These are phyloP conservation scores for Aurinia saxatilis DNA, from an alignment of 345 rosid genomes.

Conservation along the genomic window DNA sequence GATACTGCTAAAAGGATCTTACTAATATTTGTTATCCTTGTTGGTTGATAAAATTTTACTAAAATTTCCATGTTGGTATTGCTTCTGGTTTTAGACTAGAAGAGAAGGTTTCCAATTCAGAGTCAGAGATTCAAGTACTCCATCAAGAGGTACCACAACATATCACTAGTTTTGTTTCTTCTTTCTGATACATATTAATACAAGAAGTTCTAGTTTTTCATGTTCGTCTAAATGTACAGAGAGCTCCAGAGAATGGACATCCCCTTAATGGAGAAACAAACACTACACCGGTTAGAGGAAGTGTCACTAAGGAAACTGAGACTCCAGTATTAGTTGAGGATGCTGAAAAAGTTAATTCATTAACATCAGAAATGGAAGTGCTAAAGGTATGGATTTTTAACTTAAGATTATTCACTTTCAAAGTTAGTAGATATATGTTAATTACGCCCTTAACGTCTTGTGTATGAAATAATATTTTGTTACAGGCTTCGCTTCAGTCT, in stretches of 20 bases:
- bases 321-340: too few relatives aligned
- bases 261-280: conserved; percentile 62
- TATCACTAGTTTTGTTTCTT: neutral
- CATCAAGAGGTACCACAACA: conserved; percentile 75
- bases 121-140: conserved; percentile 96
- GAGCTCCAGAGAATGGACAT: conserved; percentile 80
- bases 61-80: conserved; percentile 7
- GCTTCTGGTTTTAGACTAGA: conserved; percentile 55
- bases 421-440: too few relatives aligned
- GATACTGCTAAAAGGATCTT: neutral
- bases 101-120: conserved; percentile 91
- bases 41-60: neutral
- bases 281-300: conserved; percentile 46
- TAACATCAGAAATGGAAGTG: too few relatives aligned
- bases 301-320: neutral
- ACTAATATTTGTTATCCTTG: neutral
- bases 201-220: conserved; percentile 11
- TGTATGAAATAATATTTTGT: too few relatives aligned
- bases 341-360: too few relatives aligned
- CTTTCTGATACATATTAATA: neutral
- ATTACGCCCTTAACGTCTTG: too few relatives aligned
- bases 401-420: too few relatives aligned
- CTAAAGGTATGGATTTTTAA: too few relatives aligned
- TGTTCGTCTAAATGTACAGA: conserved; percentile 45
- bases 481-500: too few relatives aligned